Evolutionary conservation across 352 stramenopile species (phyloP).

Genomic region (Pythium aphanidermatum): DNA sequence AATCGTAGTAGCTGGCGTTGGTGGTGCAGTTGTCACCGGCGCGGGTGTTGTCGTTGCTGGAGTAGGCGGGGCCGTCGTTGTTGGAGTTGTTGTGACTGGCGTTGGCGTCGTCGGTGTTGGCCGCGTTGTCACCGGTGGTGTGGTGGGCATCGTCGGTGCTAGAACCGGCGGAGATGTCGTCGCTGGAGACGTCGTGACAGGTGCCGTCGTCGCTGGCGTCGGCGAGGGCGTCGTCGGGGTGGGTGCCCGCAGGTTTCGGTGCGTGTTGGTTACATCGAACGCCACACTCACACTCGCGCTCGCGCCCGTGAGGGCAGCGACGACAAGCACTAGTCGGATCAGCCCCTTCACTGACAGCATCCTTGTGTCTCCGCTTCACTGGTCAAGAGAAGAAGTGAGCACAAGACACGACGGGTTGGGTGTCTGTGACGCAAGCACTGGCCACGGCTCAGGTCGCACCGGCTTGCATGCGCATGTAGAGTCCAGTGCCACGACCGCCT

Average conservation of each 20-base stretch:
- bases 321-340: too few species aligned
- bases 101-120: neutral
- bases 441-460: too few species aligned
- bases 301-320: neutral
- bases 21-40: neutral
- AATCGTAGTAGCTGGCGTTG: too few species aligned
- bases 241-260: neutral
- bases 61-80: neutral
- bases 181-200: neutral
- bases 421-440: too few species aligned
- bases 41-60: neutral
- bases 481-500: too few species aligned
- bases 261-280: neutral
- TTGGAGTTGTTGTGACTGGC: neutral
- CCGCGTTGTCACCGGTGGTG: neutral
- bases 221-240: neutral
- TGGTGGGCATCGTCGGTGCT: too few species aligned
- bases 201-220: neutral
- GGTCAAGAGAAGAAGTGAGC: too few species aligned
- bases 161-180: neutral
- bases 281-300: neutral
- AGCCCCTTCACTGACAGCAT: too few species aligned
- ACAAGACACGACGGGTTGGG: too few species aligned
- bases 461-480: too few species aligned
- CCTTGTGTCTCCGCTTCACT: too few species aligned